These are phyloP conservation scores for Pulveroboletus sp. DNA, from an alignment of 768 basidiomycete genomes.

Conservation along the genomic window DNA sequence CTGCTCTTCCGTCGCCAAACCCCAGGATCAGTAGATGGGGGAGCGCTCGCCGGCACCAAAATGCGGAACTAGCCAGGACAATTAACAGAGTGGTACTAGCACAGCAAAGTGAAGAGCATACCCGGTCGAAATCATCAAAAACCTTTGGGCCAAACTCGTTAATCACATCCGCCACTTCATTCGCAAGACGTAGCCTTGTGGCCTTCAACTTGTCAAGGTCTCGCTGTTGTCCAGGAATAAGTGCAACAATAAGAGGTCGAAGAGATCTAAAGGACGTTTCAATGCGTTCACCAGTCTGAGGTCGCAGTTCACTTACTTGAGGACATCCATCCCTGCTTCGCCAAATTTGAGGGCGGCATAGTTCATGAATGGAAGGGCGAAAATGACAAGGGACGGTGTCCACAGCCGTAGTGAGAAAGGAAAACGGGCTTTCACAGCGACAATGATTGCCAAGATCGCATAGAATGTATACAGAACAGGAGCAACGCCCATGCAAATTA, in stretches of 20 bases:
- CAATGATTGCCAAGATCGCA: constrained; percentile 68
- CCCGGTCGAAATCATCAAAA: constrained; percentile 84
- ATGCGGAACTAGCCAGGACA: constrained; percentile 59
- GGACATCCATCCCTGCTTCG: constrained; percentile 95
- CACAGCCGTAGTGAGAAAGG: constrained; percentile 61
- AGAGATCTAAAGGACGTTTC: constrained; percentile 60
- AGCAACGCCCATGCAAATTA: constrained; percentile 88
- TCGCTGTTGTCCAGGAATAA: constrained; percentile 84
- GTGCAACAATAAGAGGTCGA: constrained; percentile 80
- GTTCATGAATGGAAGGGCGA: constrained; percentile 80
- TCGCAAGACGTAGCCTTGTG: constrained; percentile 70
- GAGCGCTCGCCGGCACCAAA: constrained; percentile 74
- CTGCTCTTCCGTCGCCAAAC: constrained; percentile 78
- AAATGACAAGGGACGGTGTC: constrained; percentile 75
- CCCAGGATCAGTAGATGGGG: constrained; percentile 73
- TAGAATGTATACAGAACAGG: constrained; percentile 85
- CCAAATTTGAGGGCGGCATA: constrained; percentile 95
- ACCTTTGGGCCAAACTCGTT: constrained; percentile 86
- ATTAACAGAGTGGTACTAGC: not conserved
- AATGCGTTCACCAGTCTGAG: not conserved
- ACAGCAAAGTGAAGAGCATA: constrained; percentile 30
- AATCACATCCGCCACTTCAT: constrained; percentile 78
- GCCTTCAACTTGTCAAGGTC: constrained; percentile 72
- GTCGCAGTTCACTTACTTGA: constrained; percentile 65
- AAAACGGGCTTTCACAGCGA: constrained; percentile 64